Evolutionary conservation across 2,329 filamentous ascomycete species (phyloP), one percentile per base, ranked within the genome.

Genomic region (Cladophialophora carrionii): DNA sequence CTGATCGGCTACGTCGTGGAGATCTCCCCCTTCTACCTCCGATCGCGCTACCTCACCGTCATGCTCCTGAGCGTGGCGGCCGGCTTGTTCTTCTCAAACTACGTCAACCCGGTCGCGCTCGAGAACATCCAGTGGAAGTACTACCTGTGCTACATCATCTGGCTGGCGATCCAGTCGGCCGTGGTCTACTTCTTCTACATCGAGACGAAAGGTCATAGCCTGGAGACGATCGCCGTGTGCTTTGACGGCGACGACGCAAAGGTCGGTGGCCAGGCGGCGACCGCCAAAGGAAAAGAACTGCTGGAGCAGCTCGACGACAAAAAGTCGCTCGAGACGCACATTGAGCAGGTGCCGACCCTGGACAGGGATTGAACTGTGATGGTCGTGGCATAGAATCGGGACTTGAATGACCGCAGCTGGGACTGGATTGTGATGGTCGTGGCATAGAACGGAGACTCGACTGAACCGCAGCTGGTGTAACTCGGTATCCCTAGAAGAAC

Each of bases 1-100:
- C 70, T 72, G 34, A 66, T 74, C 53, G 68, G 72, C 1, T 76
- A 76, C 57, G 70, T 72, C 2, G 71, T 72, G 24, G 74, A 75
- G 66, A 75, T 73, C 20, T 73, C 74, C 14, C 78, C 78, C 0
- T 80, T 73, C 65, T 72, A 73, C 20, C 71, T 78, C 12, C 76
- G 78, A 7, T 72, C 75, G 26, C 74, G 75, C 62, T 78, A 76
- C 5, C 56, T 68, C 20, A 57, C 61, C 17, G 26, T 66, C 14
- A 57, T 57, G 34, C 32, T 60, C 34, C 41, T 68, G 76, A 43
- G 72, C 75, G 61, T 59, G 57, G 57, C 57, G 3, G 57, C 57
- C 6, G 57, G 57, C 29, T 37, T 61, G 43, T 57, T 65, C 57
- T 53, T 68, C 41, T 58, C 41, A 8, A 54, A 66, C 14, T 74